Percentiles rank a stretch among this genome's conserved stretches.
These are phyloP conservation scores for Dictyostelium intermedium DNA, from an alignment of 78 protist genomes.

Conservation along the genomic window DNA sequence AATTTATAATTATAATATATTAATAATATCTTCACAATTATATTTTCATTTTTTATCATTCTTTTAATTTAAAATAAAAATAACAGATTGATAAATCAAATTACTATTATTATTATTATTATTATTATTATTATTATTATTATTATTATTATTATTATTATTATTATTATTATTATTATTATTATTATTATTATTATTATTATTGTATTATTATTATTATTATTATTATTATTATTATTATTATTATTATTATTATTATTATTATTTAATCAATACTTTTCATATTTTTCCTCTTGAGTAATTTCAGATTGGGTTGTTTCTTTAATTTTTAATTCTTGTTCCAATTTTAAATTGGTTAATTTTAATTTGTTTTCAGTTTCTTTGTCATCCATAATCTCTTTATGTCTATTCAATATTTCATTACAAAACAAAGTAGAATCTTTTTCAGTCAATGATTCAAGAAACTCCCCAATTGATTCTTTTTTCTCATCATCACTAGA, in stretches of 20 bases:
- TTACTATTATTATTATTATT: too few relatives aligned
- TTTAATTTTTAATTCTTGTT: conserved; percentile 47
- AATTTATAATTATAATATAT: too few relatives aligned
- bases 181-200: too few relatives aligned
- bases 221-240: not conserved
- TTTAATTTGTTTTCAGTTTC: not conserved
- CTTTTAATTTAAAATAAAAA: too few relatives aligned
- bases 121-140: too few relatives aligned
- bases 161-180: too few relatives aligned
- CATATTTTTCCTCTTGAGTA: not conserved
- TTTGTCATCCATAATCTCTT: conserved; percentile 3
- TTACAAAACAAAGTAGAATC: conserved; percentile 1
- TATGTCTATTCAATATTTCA: not conserved
- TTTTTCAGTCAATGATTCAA: conserved; percentile 26
- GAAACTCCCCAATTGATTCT: conserved; percentile 35
- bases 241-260: not conserved
- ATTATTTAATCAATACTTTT: not conserved
- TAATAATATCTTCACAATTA: too few relatives aligned
- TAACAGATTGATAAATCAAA: too few relatives aligned
- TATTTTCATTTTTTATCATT: too few relatives aligned
- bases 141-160: too few relatives aligned
- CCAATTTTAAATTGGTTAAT: conserved; percentile 1
- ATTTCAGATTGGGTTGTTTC: conserved; percentile 13
- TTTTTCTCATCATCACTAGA: conserved; percentile 12
- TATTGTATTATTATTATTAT: too few relatives aligned